These are phyloP conservation scores for Hymenoscyphus linearis DNA, from an alignment of 2,329 filamentous ascomycete genomes.

Conservation along the genomic window DNA sequence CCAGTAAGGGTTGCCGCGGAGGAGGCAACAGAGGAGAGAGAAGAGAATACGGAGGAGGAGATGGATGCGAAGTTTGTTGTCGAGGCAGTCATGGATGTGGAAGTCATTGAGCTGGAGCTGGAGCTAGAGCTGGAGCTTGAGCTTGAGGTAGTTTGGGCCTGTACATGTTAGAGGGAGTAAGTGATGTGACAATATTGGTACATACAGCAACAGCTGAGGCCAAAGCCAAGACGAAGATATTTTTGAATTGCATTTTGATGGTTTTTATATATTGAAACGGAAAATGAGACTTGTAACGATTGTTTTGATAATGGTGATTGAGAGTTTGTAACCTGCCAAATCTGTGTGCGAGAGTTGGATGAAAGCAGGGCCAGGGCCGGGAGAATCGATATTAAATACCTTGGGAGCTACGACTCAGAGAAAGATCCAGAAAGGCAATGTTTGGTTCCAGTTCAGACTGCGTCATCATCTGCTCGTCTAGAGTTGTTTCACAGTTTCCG, in stretches of 20 bases:
- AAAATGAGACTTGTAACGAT: neutral
- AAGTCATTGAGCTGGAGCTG: too few species aligned
- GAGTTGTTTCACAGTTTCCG: neutral
- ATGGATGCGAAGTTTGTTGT: neutral
- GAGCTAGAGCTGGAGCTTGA: too few species aligned
- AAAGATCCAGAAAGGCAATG: neutral
- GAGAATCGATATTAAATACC: neutral
- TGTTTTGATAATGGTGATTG: neutral
- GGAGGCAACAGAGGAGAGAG: slow-evolving; percentile 8
- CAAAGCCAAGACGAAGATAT: slow-evolving; percentile 24
- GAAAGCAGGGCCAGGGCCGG: neutral
- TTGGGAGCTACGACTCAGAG: neutral
- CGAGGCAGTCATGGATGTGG: slow-evolving; percentile 1
- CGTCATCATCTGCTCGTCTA: neutral
- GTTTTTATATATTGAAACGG: neutral
- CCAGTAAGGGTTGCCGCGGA: slow-evolving; percentile 1
- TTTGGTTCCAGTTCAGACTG: neutral
- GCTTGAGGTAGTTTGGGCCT: slow-evolving; percentile 15
- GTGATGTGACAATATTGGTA: neutral
- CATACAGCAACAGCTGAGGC: slow-evolving; percentile 21
- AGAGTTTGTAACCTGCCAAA: neutral
- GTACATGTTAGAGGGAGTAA: neutral
- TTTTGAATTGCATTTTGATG: slow-evolving; percentile 30
- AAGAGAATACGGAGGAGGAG: slow-evolving; percentile 10
- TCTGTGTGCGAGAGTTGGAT: neutral